Percentiles rank a stretch among this genome's conserved stretches.
phyloP scores from a whole-genome alignment of 495 filamentous ascomycete species.

The Chaetomidium leptoderma region DNA sequence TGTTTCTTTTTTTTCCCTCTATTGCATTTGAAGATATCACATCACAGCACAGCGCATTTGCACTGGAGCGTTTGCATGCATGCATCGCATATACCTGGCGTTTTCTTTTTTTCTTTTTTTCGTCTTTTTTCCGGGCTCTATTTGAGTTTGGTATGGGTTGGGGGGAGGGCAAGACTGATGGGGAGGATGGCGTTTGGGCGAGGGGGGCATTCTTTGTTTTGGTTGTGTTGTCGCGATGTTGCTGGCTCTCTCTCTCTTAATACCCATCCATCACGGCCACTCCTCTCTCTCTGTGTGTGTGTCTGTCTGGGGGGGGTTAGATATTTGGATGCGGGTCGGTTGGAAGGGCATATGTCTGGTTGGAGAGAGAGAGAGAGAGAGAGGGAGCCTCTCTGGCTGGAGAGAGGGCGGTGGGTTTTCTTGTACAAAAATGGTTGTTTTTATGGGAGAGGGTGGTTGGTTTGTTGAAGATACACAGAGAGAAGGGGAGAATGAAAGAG shows the following conservation, averaged over 20 bases:
- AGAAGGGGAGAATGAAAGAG: not conserved
- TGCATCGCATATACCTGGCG: slow-evolving; percentile 11
- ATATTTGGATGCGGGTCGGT: not conserved
- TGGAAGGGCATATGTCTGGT: not conserved
- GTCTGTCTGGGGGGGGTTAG: no score
- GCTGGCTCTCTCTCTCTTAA: no score
- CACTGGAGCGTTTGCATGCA: slow-evolving; percentile 8
- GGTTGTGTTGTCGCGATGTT: not conserved
- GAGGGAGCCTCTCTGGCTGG: no score
- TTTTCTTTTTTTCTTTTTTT: no score
- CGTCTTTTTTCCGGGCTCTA: no score
- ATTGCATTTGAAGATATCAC: slow-evolving; percentile 1
- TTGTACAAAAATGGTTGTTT: slow-evolving; percentile 4
- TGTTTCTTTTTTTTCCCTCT: not conserved
- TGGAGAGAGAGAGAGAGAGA: no score
- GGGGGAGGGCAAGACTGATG: not conserved
- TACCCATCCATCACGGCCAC: no score
- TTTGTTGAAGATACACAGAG: not conserved
- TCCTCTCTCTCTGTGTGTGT: no score
- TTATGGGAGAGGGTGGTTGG: not conserved
- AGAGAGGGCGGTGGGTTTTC: not conserved
- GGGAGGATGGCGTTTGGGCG: not conserved
- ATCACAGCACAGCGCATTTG: not conserved
- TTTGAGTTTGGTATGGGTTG: no score
- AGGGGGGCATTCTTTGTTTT: not conserved